Conservation (phyloP, 768 basidiomycete genomes). For the Panaeolus papilionaceus region DNA sequence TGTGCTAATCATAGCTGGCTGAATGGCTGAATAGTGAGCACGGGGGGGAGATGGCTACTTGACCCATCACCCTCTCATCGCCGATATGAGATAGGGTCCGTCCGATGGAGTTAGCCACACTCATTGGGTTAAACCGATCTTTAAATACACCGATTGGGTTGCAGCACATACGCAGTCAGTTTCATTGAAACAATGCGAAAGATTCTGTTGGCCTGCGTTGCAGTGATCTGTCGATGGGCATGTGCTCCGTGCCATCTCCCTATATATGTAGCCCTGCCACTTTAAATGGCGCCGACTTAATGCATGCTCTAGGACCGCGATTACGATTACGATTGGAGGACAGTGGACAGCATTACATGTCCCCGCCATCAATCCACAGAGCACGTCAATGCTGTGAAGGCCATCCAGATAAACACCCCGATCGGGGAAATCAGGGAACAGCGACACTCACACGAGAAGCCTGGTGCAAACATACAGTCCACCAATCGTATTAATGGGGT, state of each 20-base stretch:
- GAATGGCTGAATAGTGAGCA: slow-evolving; percentile 12
- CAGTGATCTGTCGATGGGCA: slow-evolving; percentile 11
- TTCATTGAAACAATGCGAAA: slow-evolving; percentile 9
- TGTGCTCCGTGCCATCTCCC: slow-evolving; percentile 12
- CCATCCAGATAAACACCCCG: slow-evolving; percentile 13
- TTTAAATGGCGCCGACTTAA: slow-evolving; percentile 10
- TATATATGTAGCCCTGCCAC: slow-evolving; percentile 2
- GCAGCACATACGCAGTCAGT: slow-evolving; percentile 9
- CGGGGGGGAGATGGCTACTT: slow-evolving; percentile 5
- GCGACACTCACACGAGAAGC: slow-evolving; percentile 3
- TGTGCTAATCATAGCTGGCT: slow-evolving; percentile 6
- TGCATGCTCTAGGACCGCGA: slow-evolving; percentile 3
- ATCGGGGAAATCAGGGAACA: slow-evolving; percentile 13
- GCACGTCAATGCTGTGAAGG: slow-evolving; percentile 10
- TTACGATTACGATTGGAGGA: slow-evolving; percentile 11
- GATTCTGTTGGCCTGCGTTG: slow-evolving; percentile 6
- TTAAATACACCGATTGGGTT: slow-evolving; percentile 12
- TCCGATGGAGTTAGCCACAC: slow-evolving; percentile 3
- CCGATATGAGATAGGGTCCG: slow-evolving; percentile 12
- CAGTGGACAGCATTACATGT: slow-evolving; percentile 14
- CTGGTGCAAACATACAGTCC: not conserved
- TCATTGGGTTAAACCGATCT: slow-evolving; percentile 11
- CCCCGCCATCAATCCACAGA: slow-evolving; percentile 13
- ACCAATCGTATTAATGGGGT: slow-evolving; percentile 1
- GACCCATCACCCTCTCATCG: slow-evolving; percentile 14